Evolutionary conservation across 169 alveolate species (phyloP), one percentile per base, ranked within the genome.

Genomic region (Eimeria sp.): DNA sequence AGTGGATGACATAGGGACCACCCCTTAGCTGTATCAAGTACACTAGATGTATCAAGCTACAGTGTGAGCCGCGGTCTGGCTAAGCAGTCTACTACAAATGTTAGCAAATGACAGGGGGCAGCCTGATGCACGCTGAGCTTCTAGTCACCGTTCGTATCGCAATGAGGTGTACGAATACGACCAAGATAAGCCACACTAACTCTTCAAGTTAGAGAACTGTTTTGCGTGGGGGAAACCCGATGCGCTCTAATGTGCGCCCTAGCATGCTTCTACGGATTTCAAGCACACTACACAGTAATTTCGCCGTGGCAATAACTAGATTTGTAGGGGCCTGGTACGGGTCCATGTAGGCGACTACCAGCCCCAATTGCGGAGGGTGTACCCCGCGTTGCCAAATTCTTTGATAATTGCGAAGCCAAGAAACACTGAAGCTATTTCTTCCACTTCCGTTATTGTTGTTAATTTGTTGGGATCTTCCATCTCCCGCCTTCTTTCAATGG

Each of bases 301-400:
- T 20, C n/a, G 10, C 13, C 9, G 5, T 61, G 20, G 27, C 20
- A 0, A 14, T 18, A 61, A 61, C 70, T 61, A 25, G 13, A 5
- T 11, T 18, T 61, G 78, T 0, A 10, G 49, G 0, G 78, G 49
- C 78, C 47, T 2, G 18, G 61, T 18, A 14, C 43, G 40, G 40
- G 40, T 34, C 40, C 40, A 34, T 34, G 40, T 2, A 1, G 61
- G 86, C 34, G 58, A 61, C 86, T 45, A 61, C 86, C 86, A 75
- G 86, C 86, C 86, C 86, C 86, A 40, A 30, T 18, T 67, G 13
- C 45, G 78, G 45, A 4, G 49, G 75, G 75, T 18, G 75, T 65
- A n/a, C 70, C 22, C 45, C 49, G 27, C 49, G 30, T 30, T 7
- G 6, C 49, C 49, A 49, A 67, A 30, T 10, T 13, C 49, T 27